Base-by-base conservation (phyloP, 805 yeast species). In the Metschnikowia henanensis region DNA sequence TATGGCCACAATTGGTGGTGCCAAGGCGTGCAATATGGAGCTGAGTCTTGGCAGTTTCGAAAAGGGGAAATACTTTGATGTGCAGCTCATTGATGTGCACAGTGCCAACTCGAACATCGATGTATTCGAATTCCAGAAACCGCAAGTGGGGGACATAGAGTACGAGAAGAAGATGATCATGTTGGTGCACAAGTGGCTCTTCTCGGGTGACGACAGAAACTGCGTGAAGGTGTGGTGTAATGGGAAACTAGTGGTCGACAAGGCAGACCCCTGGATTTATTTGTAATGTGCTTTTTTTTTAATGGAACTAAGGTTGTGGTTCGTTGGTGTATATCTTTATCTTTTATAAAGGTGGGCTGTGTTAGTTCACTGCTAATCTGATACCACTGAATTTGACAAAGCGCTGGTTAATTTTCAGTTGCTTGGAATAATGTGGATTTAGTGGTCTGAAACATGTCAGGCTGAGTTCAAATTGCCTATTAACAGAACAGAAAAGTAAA, bases 191-290 rank as follows among this genome's bases (percentile, higher is more conserved):
- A 90, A 89, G 62, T 94, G 99, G 99, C 69, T 92, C 7, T 94
- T 89, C 62, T 78, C 81, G 46, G 98, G 98, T 16, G 99, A 94
- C 65, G 97, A 94, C 62, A 76, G 98, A 58, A 94, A 94, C 61
- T 81, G 92, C 26, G 58, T 68, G 5, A 73, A 73, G 41, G 97
- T 92, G 13, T 94, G 87, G 86, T 91, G 91, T 31, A 80, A 82
- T 57, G 98, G 98, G 8, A 65, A 76, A 50, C 57, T 66, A 42
- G 92, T 87, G 20, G 66, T 78, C 7, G 66, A 72, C 47, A 77
- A 76, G 50, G 47, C 45, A 17, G 47, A 40, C 35, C 44, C 44
- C 5, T 40, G 39, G 39, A 19, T 40, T 23, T 40, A 40, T 19
- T 23, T 41, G 13, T 40, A 34, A 21, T 17, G 13, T 12, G n/a